A percentile compares a stretch with the other conserved stretches of the same genome.
Evolutionary conservation across 352 stramenopile species (phyloP).

Genomic region (Lagenidium giganteum): DNA sequence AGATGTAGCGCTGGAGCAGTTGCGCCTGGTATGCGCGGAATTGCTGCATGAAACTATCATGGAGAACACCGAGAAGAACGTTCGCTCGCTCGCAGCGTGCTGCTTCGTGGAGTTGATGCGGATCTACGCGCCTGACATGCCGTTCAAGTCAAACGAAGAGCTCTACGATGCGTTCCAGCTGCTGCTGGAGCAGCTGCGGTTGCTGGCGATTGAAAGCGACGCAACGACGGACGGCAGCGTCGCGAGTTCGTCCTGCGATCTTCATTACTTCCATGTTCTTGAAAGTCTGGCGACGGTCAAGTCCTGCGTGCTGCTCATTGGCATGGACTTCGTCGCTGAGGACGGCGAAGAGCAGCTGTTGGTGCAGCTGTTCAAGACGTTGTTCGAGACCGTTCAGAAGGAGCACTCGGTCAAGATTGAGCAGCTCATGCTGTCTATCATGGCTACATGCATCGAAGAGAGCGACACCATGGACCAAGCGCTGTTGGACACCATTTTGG

Average conservation of each 20-base stretch:
- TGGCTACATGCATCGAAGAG: slow-evolving; percentile 72
- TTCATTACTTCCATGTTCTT: slow-evolving; percentile 50
- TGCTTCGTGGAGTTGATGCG: slow-evolving; percentile 74
- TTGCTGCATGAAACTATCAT: slow-evolving; percentile 50
- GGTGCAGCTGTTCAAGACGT: slow-evolving; percentile 60
- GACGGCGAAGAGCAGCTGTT: slow-evolving; percentile 41
- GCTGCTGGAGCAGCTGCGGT: slow-evolving; percentile 54
- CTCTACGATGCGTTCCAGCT: slow-evolving; percentile 69
- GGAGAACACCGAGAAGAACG: slow-evolving; percentile 37
- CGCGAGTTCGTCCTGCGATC: slow-evolving; percentile 19
- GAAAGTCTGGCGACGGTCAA: slow-evolving; percentile 63
- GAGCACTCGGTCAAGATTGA: slow-evolving; percentile 69
- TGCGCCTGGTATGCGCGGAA: slow-evolving; percentile 46
- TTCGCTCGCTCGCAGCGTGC: slow-evolving; percentile 57
- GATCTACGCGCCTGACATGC: slow-evolving; percentile 53
- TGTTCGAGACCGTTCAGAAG: slow-evolving; percentile 62
- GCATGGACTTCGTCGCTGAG: slow-evolving; percentile 38
- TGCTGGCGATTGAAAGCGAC: slow-evolving; percentile 23
- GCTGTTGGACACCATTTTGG: slow-evolving; percentile 66
- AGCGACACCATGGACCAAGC: slow-evolving; percentile 50
- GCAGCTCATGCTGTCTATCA: slow-evolving; percentile 68
- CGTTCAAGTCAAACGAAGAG: slow-evolving; percentile 60
- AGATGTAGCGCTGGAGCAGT: slow-evolving; percentile 22
- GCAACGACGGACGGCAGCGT: slow-evolving; percentile 13
- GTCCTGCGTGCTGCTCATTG: slow-evolving; percentile 48